Percentiles rank a stretch among this genome's conserved stretches.
Evolutionary conservation across 2,329 filamentous ascomycete genomes (phyloP).

Genomic region (Neofusicoccum parvum): DNA sequence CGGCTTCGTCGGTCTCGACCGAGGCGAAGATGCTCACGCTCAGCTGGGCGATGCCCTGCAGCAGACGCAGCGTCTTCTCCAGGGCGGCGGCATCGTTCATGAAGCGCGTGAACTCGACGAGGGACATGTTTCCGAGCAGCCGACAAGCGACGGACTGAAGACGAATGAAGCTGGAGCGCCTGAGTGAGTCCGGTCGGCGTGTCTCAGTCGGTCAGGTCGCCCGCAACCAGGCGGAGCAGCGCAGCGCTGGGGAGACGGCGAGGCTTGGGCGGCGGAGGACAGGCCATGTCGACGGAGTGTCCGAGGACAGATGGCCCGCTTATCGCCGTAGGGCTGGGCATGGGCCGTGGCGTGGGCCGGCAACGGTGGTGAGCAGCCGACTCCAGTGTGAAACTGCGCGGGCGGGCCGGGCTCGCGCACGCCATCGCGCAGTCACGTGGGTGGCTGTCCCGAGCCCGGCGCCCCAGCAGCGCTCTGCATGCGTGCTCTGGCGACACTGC

Average conservation of each 20-base stretch:
- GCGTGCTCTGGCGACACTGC: no score
- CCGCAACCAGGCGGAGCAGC: not conserved
- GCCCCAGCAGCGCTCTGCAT: no score
- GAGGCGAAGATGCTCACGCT: constrained; percentile 13
- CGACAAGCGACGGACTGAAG: not conserved
- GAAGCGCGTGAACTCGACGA: constrained; percentile 21
- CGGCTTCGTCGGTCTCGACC: not conserved
- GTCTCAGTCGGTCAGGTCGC: not conserved
- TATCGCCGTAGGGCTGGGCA: not conserved
- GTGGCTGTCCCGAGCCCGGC: no score
- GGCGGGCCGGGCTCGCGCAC: not conserved
- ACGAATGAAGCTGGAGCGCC: not conserved
- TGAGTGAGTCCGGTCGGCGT: not conserved
- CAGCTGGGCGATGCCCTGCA: constrained; percentile 20
- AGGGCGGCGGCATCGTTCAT: constrained; percentile 21
- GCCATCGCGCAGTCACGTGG: no score
- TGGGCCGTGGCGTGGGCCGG: not conserved
- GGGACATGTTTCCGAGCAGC: constrained; percentile 7
- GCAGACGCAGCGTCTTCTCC: constrained; percentile 13
- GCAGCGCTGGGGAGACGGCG: not conserved
- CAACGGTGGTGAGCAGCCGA: constrained; percentile 7
- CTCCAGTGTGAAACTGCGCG: not conserved
- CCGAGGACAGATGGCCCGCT: constrained; percentile 1
- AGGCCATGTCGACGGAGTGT: not conserved
- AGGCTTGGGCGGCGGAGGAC: not conserved